phyloP scores from a whole-genome alignment of 345 rosid species.

The Citrus inodora region DNA sequence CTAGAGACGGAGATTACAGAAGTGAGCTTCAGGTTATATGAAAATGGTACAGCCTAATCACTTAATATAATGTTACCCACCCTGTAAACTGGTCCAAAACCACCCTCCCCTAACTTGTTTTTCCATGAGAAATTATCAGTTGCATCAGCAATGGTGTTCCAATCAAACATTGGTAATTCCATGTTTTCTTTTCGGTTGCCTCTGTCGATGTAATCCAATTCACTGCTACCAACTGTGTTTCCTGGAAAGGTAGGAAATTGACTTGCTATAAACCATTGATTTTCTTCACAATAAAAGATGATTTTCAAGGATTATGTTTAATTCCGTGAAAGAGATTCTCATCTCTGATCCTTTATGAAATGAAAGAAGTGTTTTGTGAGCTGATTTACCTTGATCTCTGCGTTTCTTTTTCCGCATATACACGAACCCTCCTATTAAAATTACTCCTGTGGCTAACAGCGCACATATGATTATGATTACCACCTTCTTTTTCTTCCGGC shows the following conservation, averaged over 20 bases:
- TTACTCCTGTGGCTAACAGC: neutral
- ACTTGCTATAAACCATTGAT: no score
- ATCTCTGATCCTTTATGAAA: neutral
- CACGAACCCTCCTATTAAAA: neutral
- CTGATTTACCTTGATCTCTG: neutral
- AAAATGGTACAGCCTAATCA: no score
- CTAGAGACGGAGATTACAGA: no score
- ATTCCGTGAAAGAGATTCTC: neutral
- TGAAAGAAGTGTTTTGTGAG: no score
- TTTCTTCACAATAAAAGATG: no score
- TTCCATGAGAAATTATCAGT: conserved; percentile 23
- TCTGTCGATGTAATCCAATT: neutral
- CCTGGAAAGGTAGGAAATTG: neutral
- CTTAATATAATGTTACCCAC: no score
- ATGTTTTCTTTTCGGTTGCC: conserved; percentile 22
- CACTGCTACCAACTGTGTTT: neutral
- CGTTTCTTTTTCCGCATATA: neutral
- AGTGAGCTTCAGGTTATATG: no score
- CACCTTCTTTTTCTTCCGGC: neutral
- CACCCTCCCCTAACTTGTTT: conserved; percentile 38
- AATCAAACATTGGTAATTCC: conserved; percentile 33
- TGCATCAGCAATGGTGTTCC: conserved; percentile 19
- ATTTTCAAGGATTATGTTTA: neutral
- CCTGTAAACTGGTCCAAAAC: conserved; percentile 32
- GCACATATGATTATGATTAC: neutral